Percentiles rank a stretch among this genome's conserved stretches.
Evolutionary conservation across 176 grass and related monocot genomes (phyloP).

Genomic region (Cenchrus americanus): DNA sequence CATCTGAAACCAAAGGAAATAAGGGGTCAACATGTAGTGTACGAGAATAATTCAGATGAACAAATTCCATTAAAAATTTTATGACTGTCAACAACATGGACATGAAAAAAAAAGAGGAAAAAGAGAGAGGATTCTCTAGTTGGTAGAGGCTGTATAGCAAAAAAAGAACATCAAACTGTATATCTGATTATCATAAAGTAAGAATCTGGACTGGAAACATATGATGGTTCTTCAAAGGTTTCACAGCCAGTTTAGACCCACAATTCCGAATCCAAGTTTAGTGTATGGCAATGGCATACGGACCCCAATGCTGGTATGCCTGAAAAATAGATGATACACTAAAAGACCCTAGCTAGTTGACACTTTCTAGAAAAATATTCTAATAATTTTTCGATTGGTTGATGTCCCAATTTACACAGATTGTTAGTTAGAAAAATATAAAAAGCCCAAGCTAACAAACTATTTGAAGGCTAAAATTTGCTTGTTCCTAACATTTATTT

Average conservation of each 20-base stretch:
- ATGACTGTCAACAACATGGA: background rate
- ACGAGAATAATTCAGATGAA: slow-evolving; percentile 26
- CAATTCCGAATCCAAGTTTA: background rate
- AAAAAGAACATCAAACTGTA: background rate
- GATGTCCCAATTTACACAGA: background rate
- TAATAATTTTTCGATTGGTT: slow-evolving; percentile 12
- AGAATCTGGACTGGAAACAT: slow-evolving; percentile 9
- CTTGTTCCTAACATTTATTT: background rate
- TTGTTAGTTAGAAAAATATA: background rate
- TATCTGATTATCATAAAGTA: background rate
- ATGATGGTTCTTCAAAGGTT: background rate
- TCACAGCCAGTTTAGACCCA: background rate
- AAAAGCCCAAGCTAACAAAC: background rate
- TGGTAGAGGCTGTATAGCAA: background rate
- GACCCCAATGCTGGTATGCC: slow-evolving; percentile 1
- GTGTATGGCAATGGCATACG: background rate
- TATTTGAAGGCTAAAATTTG: slow-evolving; percentile 7
- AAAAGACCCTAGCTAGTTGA: background rate
- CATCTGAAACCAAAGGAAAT: slow-evolving; percentile 77
- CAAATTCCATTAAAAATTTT: background rate
- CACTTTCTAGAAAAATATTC: background rate
- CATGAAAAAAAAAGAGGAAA: background rate
- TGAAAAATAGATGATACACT: background rate
- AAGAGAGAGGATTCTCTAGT: background rate
- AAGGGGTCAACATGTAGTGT: background rate